These are phyloP conservation scores for Raddia distichophylla DNA, from an alignment of 176 grass and related monocot species.

Conservation along the genomic window DNA sequence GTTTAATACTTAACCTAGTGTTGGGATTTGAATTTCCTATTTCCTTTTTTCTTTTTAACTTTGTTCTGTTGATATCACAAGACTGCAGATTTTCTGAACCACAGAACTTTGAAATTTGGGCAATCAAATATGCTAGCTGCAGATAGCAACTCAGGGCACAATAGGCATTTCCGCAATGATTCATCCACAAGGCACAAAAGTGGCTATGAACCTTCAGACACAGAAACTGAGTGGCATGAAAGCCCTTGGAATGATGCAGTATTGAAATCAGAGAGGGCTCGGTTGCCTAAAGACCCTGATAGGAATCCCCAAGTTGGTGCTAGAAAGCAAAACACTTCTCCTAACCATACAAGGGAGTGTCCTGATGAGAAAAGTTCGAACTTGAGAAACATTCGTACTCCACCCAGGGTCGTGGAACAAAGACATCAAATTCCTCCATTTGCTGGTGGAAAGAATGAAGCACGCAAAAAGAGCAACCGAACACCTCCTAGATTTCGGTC, in stretches of 20 bases:
- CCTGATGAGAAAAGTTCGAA: constrained; percentile 44
- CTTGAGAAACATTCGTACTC: constrained; percentile 48
- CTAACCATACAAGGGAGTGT: constrained; percentile 38
- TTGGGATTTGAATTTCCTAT: neutral
- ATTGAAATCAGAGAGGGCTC: constrained; percentile 47
- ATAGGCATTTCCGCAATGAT: constrained; percentile 40
- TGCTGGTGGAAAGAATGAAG: constrained; percentile 32
- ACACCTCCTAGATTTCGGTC: constrained; percentile 53
- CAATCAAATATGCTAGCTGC: constrained; percentile 52
- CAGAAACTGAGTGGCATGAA: constrained; percentile 80
- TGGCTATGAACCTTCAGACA: constrained; percentile 81
- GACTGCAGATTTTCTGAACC: constrained; percentile 19
- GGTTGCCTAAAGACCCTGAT: constrained; percentile 45
- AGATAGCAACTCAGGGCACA: constrained; percentile 40
- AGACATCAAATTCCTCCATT: constrained; percentile 47
- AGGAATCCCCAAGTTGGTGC: constrained; percentile 42
- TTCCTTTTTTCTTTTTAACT: neutral
- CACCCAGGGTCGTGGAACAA: constrained; percentile 47
- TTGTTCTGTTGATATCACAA: constrained; percentile 33
- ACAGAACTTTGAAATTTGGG: constrained; percentile 17
- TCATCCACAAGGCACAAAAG: constrained; percentile 44
- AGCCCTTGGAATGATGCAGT: constrained; percentile 69
- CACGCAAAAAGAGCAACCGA: constrained; percentile 50
- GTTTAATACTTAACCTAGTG: constrained; percentile 8
- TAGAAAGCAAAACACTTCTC: constrained; percentile 52